Evolutionary conservation across 2,329 filamentous ascomycete genomes (phyloP).

Genomic region (Aspergillus ibericus): DNA sequence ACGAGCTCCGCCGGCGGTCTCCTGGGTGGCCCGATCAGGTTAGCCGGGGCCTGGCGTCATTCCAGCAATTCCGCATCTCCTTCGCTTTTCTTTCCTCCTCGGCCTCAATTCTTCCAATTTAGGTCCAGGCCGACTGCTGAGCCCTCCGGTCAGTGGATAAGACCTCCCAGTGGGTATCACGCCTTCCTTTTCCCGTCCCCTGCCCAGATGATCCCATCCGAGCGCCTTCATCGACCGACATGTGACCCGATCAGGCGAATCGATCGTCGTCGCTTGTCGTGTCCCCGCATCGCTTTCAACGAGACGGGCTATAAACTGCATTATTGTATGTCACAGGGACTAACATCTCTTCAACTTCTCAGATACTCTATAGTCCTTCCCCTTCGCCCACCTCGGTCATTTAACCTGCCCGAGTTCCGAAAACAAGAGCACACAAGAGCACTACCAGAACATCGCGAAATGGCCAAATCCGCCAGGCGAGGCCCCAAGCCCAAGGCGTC

Average conservation of each 20-base stretch:
- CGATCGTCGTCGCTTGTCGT: constrained; percentile 11
- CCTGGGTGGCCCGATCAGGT: constrained; percentile 12
- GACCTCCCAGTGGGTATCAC: not conserved
- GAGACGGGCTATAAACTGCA: not conserved
- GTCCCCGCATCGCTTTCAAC: not conserved
- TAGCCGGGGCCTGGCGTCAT: constrained; percentile 15
- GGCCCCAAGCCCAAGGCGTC: constrained; percentile 31
- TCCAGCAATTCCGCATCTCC: not conserved
- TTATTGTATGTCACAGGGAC: not conserved
- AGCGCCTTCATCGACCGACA: constrained; percentile 14
- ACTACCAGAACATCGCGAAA: not conserved
- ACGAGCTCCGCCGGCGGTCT: constrained; percentile 6
- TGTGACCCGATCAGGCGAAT: constrained; percentile 22
- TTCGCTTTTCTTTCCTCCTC: not conserved
- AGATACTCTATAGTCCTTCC: too few relatives aligned
- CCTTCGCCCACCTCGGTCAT: too few relatives aligned
- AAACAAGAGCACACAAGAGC: too few relatives aligned
- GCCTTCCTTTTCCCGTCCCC: not conserved
- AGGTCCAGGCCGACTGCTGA: not conserved
- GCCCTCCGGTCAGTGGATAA: not conserved
- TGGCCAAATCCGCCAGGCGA: constrained; percentile 39
- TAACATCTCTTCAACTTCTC: not conserved
- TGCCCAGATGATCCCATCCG: not conserved
- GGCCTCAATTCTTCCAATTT: not conserved
- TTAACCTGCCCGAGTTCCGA: too few relatives aligned